phyloP scores from a whole-genome alignment of 768 basidiomycete genomes.

The Jaapia argillacea region DNA sequence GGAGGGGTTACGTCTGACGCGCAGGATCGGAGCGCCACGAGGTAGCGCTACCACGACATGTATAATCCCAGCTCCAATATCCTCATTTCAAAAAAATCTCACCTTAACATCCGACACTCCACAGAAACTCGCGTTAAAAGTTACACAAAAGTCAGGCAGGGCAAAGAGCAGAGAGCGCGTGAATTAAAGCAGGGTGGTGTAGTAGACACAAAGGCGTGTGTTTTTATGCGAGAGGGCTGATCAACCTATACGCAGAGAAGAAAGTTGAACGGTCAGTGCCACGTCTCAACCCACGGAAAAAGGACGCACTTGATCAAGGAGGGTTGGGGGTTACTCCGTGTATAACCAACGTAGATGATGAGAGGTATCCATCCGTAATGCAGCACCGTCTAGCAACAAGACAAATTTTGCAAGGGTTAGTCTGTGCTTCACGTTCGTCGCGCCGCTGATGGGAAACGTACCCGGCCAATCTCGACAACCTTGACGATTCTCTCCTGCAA shows the following conservation, averaged over 20 bases:
- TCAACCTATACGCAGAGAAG: slow-evolving; percentile 45
- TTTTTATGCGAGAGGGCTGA: slow-evolving; percentile 82
- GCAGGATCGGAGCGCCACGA: slow-evolving; percentile 19
- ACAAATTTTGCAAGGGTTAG: neutral
- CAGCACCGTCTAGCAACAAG: slow-evolving; percentile 56
- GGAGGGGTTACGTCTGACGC: slow-evolving; percentile 37
- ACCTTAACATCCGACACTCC: too few relatives aligned
- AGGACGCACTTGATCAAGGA: slow-evolving; percentile 87
- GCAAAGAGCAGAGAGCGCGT: neutral
- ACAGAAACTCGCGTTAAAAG: slow-evolving; percentile 8
- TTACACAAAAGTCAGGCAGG: neutral
- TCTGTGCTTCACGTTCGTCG: too few relatives aligned
- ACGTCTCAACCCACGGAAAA: neutral
- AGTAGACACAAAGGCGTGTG: slow-evolving; percentile 20
- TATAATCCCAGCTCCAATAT: slow-evolving; percentile 10
- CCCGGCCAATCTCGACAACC: slow-evolving; percentile 71
- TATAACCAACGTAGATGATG: slow-evolving; percentile 94
- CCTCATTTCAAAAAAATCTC: too few relatives aligned
- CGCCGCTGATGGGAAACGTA: too few relatives aligned
- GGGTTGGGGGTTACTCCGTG: slow-evolving; percentile 86
- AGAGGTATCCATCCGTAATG: slow-evolving; percentile 97
- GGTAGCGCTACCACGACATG: slow-evolving; percentile 12
- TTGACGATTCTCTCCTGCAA: slow-evolving; percentile 74
- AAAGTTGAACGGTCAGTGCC: slow-evolving; percentile 1
- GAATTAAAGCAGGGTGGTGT: slow-evolving; percentile 1